Conservation (phyloP, 2,329 filamentous ascomycete genomes). For the Chaetothyriales sp. region DNA sequence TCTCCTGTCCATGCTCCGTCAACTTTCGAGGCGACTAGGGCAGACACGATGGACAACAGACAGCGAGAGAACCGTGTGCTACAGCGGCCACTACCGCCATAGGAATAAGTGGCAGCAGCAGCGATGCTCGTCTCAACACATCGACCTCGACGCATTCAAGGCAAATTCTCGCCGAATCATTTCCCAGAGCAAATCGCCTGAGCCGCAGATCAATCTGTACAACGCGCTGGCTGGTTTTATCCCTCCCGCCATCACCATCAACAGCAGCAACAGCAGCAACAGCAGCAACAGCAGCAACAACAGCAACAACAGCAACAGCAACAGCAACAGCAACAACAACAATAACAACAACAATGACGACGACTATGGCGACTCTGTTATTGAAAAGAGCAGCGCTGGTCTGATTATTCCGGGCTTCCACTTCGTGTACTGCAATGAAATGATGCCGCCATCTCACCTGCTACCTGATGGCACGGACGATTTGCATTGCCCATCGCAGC, state of each 20-base stretch:
- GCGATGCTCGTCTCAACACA: not conserved
- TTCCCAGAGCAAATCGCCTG: not conserved
- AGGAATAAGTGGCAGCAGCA: not conserved
- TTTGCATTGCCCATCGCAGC: slow-evolving; percentile 52
- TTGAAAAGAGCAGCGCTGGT: too few species aligned
- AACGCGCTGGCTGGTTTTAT: not conserved
- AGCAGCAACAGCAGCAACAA: too few species aligned
- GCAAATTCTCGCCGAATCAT: not conserved
- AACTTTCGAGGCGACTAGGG: not conserved
- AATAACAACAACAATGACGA: not conserved
- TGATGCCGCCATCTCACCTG: slow-evolving; percentile 49
- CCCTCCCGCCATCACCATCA: not conserved
- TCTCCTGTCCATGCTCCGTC: not conserved
- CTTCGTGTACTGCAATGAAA: slow-evolving; percentile 65
- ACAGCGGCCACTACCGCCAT: too few species aligned
- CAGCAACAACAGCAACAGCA: too few species aligned
- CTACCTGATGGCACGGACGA: slow-evolving; percentile 71
- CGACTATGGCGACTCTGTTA: too few species aligned
- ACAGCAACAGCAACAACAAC: too few species aligned
- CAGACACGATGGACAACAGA: too few species aligned
- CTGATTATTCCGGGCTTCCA: slow-evolving; percentile 54
- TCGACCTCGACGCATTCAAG: not conserved
- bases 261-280: too few species aligned
- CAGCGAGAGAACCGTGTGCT: too few species aligned
- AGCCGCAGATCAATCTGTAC: not conserved